Percentiles rank a stretch among this genome's conserved stretches.
These are phyloP conservation scores for Diversispora epigaea DNA, from an alignment of 192 early-diverging fungal species.

Conservation along the genomic window DNA sequence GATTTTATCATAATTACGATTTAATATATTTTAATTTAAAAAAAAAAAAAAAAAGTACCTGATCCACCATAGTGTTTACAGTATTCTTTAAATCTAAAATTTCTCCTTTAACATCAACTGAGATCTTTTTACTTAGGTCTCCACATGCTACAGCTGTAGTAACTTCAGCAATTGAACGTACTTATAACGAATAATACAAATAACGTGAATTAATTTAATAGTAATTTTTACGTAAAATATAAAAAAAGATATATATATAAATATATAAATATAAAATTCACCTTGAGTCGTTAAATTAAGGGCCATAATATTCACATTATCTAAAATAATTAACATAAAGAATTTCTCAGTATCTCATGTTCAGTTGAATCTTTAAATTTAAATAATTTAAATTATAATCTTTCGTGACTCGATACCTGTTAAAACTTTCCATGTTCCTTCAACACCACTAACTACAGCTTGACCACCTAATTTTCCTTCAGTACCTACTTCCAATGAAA, in stretches of 20 bases:
- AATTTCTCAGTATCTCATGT: too few relatives aligned
- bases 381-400: too few relatives aligned
- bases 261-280: not conserved
- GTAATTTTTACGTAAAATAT: too few relatives aligned
- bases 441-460: constrained; percentile 51
- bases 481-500: constrained; percentile 53
- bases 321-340: not conserved
- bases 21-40: constrained; percentile 16
- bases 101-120: constrained; percentile 53
- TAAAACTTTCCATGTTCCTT: constrained; percentile 65
- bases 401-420: constrained; percentile 30
- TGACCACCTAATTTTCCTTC: constrained; percentile 58
- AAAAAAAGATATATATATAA: not conserved
- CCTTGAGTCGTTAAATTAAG: constrained; percentile 51
- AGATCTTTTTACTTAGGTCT: constrained; percentile 52
- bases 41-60: constrained; percentile 55
- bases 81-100: constrained; percentile 53
- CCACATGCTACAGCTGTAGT: constrained; percentile 58
- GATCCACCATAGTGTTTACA: constrained; percentile 58
- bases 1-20: too few relatives aligned
- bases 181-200: constrained; percentile 8
- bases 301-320: constrained; percentile 66
- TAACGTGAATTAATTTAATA: not conserved
- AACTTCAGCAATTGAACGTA: constrained; percentile 60
- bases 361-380: too few relatives aligned